Conservation (phyloP, 2,329 filamentous ascomycete species). For the Xylaria sp. region DNA sequence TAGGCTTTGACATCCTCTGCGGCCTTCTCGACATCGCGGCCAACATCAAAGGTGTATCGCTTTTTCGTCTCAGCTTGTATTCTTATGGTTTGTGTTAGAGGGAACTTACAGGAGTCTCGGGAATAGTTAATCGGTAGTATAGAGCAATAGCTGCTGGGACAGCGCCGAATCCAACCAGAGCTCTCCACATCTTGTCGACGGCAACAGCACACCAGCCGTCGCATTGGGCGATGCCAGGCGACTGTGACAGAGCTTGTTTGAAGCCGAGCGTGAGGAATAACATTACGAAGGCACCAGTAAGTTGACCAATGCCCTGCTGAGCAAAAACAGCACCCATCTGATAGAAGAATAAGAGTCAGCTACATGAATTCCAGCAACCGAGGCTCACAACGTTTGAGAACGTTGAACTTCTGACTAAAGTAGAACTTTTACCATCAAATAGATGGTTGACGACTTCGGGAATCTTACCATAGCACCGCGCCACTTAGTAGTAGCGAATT, state of each 20-base stretch:
- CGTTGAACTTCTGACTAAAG: not conserved
- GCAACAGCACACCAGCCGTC: slow-evolving; percentile 71
- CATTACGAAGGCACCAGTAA: slow-evolving; percentile 78
- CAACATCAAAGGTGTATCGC: slow-evolving; percentile 86
- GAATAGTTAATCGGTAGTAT: slow-evolving; percentile 82
- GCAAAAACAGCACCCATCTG: slow-evolving; percentile 84
- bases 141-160: slow-evolving; percentile 83
- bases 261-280: slow-evolving; percentile 79
- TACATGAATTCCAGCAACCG: not conserved
- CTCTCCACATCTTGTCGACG: slow-evolving; percentile 89
- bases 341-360: slow-evolving; percentile 8
- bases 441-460: not conserved
- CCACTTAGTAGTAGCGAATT: slow-evolving; percentile 88
- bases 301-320: slow-evolving; percentile 87
- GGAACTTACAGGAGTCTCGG: slow-evolving; percentile 73
- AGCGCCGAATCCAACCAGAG: slow-evolving; percentile 82
- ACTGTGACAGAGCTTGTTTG: slow-evolving; percentile 68
- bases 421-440: not conserved
- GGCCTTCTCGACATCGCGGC: slow-evolving; percentile 78
- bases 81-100: not conserved
- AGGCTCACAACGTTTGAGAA: not conserved
- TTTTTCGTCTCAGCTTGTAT: slow-evolving; percentile 34
- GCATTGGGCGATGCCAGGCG: slow-evolving; percentile 65
- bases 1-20: slow-evolving; percentile 80
- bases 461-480: slow-evolving; percentile 72